These are phyloP conservation scores for Gaeumannomyces sp. DNA, from an alignment of 2,329 filamentous ascomycete genomes.

Conservation along the genomic window DNA sequence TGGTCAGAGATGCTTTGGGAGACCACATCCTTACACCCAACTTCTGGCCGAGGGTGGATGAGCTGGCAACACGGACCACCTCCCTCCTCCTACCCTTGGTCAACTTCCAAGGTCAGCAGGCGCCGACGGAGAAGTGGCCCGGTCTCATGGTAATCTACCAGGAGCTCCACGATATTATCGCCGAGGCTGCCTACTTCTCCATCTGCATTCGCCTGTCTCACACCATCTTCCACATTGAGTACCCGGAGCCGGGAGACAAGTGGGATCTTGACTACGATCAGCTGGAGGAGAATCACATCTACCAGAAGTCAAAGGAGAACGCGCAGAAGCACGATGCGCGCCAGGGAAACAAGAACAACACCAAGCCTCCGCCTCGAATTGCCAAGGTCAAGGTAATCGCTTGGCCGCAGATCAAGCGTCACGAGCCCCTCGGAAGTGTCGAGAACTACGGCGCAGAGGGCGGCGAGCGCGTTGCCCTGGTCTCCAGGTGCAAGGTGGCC, in stretches of 20 bases:
- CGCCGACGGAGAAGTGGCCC: conserved; percentile 11
- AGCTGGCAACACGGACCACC: conserved; percentile 25
- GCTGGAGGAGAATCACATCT: conserved; percentile 17
- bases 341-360: conserved; percentile 11
- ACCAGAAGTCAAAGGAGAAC: conserved; percentile 14
- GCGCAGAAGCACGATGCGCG: conserved; percentile 12
- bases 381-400: conserved; percentile 26
- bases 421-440: conserved; percentile 16
- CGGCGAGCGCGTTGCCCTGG: conserved; percentile 17
- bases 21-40: conserved; percentile 19
- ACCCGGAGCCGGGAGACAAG: conserved; percentile 21
- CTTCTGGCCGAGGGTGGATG: conserved; percentile 33
- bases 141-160: conserved; percentile 23
- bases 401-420: conserved; percentile 25
- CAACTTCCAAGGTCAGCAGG: conserved; percentile 20
- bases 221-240: conserved; percentile 25
- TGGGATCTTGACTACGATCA: conserved; percentile 21
- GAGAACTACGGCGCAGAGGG: conserved; percentile 5
- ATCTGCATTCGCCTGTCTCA: conserved; percentile 24
- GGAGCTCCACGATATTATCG: conserved; percentile 25
- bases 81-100: conserved; percentile 31
- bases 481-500: conserved; percentile 21
- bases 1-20: conserved; percentile 22
- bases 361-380: conserved; percentile 9
- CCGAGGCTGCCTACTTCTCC: conserved; percentile 25